phyloP scores from a whole-genome alignment of 75 land plant species.

The Pseudotsuga menziesii region DNA sequence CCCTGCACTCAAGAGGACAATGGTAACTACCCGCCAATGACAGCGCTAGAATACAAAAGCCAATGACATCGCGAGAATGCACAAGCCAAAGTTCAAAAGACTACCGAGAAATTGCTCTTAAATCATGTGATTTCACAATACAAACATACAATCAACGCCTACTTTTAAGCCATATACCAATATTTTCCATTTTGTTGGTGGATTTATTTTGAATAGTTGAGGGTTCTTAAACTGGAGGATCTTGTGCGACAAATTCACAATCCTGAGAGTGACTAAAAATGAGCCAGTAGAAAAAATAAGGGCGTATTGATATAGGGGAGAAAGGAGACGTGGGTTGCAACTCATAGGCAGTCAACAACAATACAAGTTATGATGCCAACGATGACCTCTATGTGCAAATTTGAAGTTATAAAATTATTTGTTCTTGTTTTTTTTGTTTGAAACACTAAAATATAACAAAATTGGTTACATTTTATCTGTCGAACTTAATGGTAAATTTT shows the following conservation, averaged over 20 bases:
- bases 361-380: neutral
- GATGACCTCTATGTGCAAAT: conserved; percentile 9
- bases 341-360: neutral
- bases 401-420: no score
- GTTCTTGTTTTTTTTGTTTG: no score
- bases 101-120: no score
- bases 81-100: conserved; percentile 83
- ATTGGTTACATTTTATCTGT: no score
- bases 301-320: no score
- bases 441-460: no score
- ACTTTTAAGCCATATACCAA: neutral
- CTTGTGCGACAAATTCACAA: conserved; percentile 48
- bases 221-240: conserved; percentile 67
- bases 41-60: no score
- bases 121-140: no score
- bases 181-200: neutral
- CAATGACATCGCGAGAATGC: no score
- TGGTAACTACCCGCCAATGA: conserved; percentile 79
- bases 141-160: no score
- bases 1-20: no score
- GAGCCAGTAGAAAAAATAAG: neutral
- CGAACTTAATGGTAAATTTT: no score
- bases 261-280: conserved; percentile 7
- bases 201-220: conserved; percentile 35
- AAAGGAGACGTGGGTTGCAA: neutral